These are phyloP conservation scores for Apiotrichum brassicae DNA, from an alignment of 1,284 basidiomycete species.

Conservation along the genomic window DNA sequence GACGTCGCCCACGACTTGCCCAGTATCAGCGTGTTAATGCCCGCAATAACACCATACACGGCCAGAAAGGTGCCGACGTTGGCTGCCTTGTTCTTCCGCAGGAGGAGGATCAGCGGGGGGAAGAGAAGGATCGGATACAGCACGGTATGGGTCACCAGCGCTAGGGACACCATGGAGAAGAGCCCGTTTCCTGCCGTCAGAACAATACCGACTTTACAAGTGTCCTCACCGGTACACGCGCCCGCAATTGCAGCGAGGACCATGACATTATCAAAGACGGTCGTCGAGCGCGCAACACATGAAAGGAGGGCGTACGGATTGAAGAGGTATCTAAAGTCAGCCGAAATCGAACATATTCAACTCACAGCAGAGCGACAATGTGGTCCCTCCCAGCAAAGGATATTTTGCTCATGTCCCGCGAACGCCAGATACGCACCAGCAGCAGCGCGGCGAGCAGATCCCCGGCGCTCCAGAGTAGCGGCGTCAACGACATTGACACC, in stretches of 20 bases:
- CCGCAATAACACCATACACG: not conserved
- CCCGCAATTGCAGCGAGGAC: conserved; percentile 64
- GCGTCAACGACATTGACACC: no score
- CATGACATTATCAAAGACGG: conserved; percentile 68
- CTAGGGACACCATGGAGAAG: conserved; percentile 58
- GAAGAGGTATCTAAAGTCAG: conserved; percentile 61
- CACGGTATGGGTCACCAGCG: conserved; percentile 64
- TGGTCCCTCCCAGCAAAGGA: conserved; percentile 3
- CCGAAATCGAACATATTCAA: no score
- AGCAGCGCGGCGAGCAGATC: conserved; percentile 65
- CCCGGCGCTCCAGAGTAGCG: conserved; percentile 62
- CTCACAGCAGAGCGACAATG: conserved; percentile 58
- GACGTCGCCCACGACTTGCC: conserved; percentile 58
- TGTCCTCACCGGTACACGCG: conserved; percentile 58
- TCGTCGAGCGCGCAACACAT: conserved; percentile 70
- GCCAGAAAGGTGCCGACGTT: conserved; percentile 19
- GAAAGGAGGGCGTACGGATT: conserved; percentile 82
- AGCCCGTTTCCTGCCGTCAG: conserved; percentile 53
- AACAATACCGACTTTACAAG: not conserved
- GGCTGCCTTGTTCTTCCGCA: not conserved
- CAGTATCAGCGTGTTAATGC: conserved; percentile 18
- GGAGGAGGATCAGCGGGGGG: conserved; percentile 56
- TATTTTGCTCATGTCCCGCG: not conserved
- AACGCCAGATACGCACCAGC: conserved; percentile 39
- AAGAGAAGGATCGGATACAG: conserved; percentile 65